Base-by-base conservation (phyloP, 208 protist genomes). In the Kentomonas sorsogonicus region DNA sequence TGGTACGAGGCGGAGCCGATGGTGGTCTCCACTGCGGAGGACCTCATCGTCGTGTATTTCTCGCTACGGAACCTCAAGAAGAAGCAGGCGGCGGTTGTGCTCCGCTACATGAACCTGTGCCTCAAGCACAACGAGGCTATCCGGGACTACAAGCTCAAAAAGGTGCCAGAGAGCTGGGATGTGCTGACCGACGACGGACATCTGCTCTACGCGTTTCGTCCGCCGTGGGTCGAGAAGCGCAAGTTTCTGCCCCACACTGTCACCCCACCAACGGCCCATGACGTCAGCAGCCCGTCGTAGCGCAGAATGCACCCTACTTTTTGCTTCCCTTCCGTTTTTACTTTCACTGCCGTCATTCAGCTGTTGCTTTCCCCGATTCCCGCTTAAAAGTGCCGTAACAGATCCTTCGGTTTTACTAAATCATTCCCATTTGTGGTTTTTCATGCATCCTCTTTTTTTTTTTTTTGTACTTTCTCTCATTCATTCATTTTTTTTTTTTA, bases 21-120 rank as follows among this genome's bases (percentile, higher is more conserved):
- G 26, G 79, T 94, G 18, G 72, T 96, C 9, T 85, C 87, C 27
- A 94, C 86, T 27, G 83, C 82, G 1, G 90, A 96, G 53, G 90
- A 96, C 46, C 77, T 94, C 33, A 74, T 96, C 43, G 87, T 89
- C 13, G 71, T 96, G 7, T 96, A 89, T 61, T 90, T 93, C 30
- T 71, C 69, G 1, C 26, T 84, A 0, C 46, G 74, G 20, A 55
- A 54, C 20, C 50, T 91, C 9, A 72, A 74, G 22, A 73, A 72
- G 40, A 50, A 69, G 29, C 59, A 74, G 34, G 66, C 72, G 20
- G 52, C 50, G 27, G 75, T 66, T 39, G 63, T 94, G 29, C 53
- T 90, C 52, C 55, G 65, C 38, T 96, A 94, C 69, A 96, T 96
- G 90, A 94, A 91, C 48, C 47, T 48, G 6, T 57, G 53, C 22